These are phyloP conservation scores for Neckera pumila DNA, from an alignment of 225 moss, liverwort and hornwort species.

Conservation along the genomic window DNA sequence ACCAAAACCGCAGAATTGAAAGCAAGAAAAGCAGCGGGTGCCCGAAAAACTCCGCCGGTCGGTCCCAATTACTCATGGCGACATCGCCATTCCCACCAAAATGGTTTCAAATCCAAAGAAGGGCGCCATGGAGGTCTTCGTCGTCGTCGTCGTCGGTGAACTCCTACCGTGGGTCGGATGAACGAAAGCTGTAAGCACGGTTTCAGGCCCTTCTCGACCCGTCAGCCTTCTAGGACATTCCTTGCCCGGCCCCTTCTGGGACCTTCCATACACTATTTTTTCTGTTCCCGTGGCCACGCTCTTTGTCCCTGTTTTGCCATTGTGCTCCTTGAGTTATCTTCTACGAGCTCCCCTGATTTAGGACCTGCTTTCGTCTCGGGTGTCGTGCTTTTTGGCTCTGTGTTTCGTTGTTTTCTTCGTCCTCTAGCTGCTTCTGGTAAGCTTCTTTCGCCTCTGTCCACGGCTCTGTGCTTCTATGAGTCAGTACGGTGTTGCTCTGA, in stretches of 20 bases:
- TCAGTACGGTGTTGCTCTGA: not conserved
- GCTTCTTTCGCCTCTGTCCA: not conserved
- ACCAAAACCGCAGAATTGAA: not conserved
- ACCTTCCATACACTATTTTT: not conserved
- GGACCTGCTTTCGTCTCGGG: not conserved
- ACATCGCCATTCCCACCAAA: not conserved
- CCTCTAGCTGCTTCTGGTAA: not conserved
- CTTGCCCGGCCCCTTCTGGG: not conserved
- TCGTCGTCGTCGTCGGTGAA: not conserved
- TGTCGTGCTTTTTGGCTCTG: not conserved
- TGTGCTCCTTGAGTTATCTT: not conserved
- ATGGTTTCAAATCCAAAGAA: not conserved
- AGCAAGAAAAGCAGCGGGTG: not conserved
- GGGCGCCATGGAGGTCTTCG: not conserved
- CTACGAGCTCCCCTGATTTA: not conserved
- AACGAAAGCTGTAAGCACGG: constrained; percentile 7
- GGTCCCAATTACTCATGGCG: not conserved
- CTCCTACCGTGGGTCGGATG: not conserved
- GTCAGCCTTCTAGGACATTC: constrained; percentile 10
- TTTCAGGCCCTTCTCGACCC: constrained; percentile 6
- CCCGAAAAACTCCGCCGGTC: not conserved
- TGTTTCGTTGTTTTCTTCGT: not conserved
- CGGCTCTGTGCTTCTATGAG: not conserved
- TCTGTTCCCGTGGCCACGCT: not conserved
- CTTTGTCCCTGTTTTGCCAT: not conserved